Base-by-base conservation (phyloP, 768 basidiomycete species). In the Chalciporus pseudorubinellus region DNA sequence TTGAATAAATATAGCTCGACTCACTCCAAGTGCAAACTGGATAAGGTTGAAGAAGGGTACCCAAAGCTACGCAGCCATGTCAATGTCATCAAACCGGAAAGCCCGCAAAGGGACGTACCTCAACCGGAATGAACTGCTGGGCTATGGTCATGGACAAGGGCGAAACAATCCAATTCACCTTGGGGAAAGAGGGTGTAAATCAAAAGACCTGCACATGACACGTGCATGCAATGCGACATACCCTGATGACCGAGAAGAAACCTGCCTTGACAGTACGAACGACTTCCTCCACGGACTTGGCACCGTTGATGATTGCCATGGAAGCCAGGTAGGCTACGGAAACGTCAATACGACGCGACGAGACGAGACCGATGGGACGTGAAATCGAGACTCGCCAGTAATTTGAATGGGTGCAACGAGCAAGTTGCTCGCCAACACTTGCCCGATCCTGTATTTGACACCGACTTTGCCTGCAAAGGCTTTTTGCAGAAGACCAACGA, bases 231-330 rank as follows among this genome's bases (percentile, higher is more conserved):
- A 47, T 3, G 34, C 16, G 42, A 59, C 80, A 51, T 58, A 92
- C 90, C 67, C 81, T 74, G 49, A 92, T 76, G 51, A 91, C 87
- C 20, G 81, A 69, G 64, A 86, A 77, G 74, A 91, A 91, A 18
- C 89, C 89, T 16, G 69, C 77, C 65, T 80, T 84, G 28, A 93
- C 79, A 1, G 86, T 85, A 61, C 78, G 81, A 42, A 78, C 57
- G 43, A 94, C 74, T 21, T 86, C 84, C 33, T 82, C 76, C 8
- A 79, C 55, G 9, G 85, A 81, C 57, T 77, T 80, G 16, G 89
- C 89, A 33, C 92, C 92, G 51, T 85, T 85, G 56, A 95, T 92
- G 31, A 93, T 67, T 1, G 92, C 89, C 82, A 91, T 87, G 21
- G 83, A 89, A 0, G 86, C 76, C 28, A 95, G 77, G 68, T 82